These are phyloP conservation scores for Pseudotulostoma volvatum DNA, from an alignment of 495 filamentous ascomycete genomes.

Conservation along the genomic window DNA sequence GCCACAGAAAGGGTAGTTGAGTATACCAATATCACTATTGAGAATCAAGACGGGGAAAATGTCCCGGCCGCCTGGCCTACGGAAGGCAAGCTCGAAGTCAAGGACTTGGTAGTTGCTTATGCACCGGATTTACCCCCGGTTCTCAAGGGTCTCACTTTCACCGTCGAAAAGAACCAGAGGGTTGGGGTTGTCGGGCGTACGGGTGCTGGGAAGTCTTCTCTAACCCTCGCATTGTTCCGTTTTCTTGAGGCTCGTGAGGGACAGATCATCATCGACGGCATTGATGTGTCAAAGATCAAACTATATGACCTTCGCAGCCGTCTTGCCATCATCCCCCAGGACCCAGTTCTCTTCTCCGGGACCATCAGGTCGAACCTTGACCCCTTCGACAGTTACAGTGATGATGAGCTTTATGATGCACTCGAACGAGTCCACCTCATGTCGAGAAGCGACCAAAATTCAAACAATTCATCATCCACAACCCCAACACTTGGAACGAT, in stretches of 20 bases:
- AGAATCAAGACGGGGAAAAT: conserved; percentile 30
- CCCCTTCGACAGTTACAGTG: conserved; percentile 36
- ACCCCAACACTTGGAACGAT: too few species aligned
- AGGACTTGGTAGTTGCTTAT: conserved; percentile 48
- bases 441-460: conserved; percentile 2
- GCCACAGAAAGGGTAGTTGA: conserved; percentile 60
- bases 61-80: conserved; percentile 56
- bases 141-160: conserved; percentile 18
- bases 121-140: conserved; percentile 51
- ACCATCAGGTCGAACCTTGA: conserved; percentile 36
- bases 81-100: conserved; percentile 48
- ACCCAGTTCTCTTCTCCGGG: conserved; percentile 36
- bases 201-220: conserved; percentile 32
- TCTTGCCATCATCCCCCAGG: conserved; percentile 38
- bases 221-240: conserved; percentile 31
- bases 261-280: conserved; percentile 29
- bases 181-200: conserved; percentile 37
- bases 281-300: conserved; percentile 32
- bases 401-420: conserved; percentile 43
- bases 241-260: conserved; percentile 30
- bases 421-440: conserved; percentile 46
- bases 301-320: conserved; percentile 31
- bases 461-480: conserved; percentile 4
- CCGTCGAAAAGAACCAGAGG: conserved; percentile 18
- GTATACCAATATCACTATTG: conserved; percentile 47